phyloP scores from a whole-genome alignment of 495 filamentous ascomycete genomes.

The Rhypophila decipiens region DNA sequence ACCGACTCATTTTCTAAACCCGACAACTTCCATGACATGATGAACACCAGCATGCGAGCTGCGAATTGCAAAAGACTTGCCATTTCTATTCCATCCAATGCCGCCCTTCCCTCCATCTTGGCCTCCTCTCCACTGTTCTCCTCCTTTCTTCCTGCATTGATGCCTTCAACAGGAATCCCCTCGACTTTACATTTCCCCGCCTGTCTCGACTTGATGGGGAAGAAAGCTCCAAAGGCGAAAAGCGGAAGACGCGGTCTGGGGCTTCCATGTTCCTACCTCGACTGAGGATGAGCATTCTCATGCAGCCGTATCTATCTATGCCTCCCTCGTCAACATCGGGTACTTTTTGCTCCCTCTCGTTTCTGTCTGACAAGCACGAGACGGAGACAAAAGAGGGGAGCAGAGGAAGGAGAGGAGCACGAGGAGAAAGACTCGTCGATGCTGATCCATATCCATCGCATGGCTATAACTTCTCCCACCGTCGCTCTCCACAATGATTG shows the following conservation, averaged over 20 bases:
- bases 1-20: too few relatives aligned
- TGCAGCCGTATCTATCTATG: background rate
- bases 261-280: too few relatives aligned
- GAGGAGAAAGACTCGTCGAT: background rate
- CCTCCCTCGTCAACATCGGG: too few relatives aligned
- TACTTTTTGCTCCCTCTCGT: background rate
- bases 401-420: background rate
- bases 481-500: too few relatives aligned
- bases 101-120: background rate
- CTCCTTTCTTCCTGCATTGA: background rate
- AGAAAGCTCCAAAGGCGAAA: too few relatives aligned
- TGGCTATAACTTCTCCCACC: background rate
- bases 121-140: background rate
- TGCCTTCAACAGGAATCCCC: background rate
- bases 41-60: too few relatives aligned
- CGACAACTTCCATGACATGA: too few relatives aligned
- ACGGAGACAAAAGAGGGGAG: background rate
- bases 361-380: background rate
- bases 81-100: too few relatives aligned
- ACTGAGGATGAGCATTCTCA: background rate
- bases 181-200: too few relatives aligned
- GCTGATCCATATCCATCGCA: background rate
- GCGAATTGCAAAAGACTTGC: too few relatives aligned
- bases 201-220: too few relatives aligned
- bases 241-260: too few relatives aligned